Conservation (phyloP, 2,329 filamentous ascomycete genomes). For the Pseudogymnoascus destructans region DNA sequence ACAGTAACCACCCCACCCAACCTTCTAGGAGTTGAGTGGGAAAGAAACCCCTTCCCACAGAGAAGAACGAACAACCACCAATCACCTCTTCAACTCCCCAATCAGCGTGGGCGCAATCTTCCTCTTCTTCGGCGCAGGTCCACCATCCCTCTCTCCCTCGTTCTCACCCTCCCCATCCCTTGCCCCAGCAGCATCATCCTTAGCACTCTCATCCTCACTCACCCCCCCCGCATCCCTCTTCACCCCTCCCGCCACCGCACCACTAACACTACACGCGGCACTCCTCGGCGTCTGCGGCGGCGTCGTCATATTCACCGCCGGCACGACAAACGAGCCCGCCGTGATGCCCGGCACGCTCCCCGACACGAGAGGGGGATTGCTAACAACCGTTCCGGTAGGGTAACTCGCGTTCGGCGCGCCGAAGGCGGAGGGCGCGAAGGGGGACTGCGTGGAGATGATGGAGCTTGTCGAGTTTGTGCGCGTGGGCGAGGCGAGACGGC, state of each 20-base stretch:
- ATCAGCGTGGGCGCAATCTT: slow-evolving; percentile 57
- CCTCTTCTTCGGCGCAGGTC: slow-evolving; percentile 41
- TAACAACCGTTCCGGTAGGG: slow-evolving; percentile 41
- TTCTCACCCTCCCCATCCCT: slow-evolving; percentile 32
- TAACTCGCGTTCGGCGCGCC: slow-evolving; percentile 29
- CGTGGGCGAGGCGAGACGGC: slow-evolving; percentile 62
- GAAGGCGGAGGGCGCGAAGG: slow-evolving; percentile 22
- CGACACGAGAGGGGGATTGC: slow-evolving; percentile 66
- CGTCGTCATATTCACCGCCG: slow-evolving; percentile 64
- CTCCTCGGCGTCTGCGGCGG: slow-evolving; percentile 77
- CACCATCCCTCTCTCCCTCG: not conserved
- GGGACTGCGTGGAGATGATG: slow-evolving; percentile 47
- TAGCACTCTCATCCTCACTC: slow-evolving; percentile 41
- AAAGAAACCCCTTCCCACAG: not conserved
- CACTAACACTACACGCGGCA: slow-evolving; percentile 41
- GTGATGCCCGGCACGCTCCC: slow-evolving; percentile 66
- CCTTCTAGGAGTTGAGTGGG: not conserved
- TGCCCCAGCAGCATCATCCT: slow-evolving; percentile 20
- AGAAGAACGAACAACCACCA: not conserved
- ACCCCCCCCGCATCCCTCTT: slow-evolving; percentile 39
- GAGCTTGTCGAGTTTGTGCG: slow-evolving; percentile 80
- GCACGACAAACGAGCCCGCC: slow-evolving; percentile 30
- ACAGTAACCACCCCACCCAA: not conserved
- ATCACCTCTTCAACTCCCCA: not conserved
- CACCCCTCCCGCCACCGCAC: slow-evolving; percentile 30